phyloP scores from a whole-genome alignment of 257 asterid genomes.

The Penstemon newberryi region DNA sequence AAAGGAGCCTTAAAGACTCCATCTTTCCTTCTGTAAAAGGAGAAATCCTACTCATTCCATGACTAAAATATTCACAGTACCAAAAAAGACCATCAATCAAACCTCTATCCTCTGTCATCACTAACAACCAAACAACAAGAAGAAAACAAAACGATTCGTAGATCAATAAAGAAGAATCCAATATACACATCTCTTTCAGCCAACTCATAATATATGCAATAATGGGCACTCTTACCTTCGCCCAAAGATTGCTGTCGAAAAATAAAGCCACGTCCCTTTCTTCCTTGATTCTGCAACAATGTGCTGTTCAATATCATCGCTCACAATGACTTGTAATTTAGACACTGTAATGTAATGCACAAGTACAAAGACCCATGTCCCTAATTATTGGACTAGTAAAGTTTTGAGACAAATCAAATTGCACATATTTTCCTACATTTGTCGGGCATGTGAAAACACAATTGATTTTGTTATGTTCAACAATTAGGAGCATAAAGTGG shows the following conservation, averaged over 20 bases:
- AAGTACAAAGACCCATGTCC: background rate
- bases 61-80: slow-evolving; percentile 7
- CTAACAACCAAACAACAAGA: slow-evolving; percentile 32
- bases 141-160: slow-evolving; percentile 33
- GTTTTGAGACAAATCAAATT: background rate
- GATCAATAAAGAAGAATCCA: slow-evolving; percentile 33
- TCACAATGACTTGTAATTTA: background rate
- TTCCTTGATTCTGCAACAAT: slow-evolving; percentile 8
- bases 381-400: background rate
- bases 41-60: slow-evolving; percentile 24
- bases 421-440: background rate
- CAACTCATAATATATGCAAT: slow-evolving; percentile 27
- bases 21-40: slow-evolving; percentile 26
- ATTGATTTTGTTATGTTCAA: background rate
- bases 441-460: slow-evolving; percentile 13
- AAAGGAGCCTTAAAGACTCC: slow-evolving; percentile 9
- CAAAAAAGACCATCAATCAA: slow-evolving; percentile 32
- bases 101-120: slow-evolving; percentile 27
- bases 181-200: slow-evolving; percentile 33
- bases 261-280: slow-evolving; percentile 3
- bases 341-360: background rate
- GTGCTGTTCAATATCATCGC: background rate
- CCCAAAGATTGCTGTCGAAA: slow-evolving; percentile 22
- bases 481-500: slow-evolving; percentile 19
- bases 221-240: slow-evolving; percentile 8